phyloP scores from a whole-genome alignment of 257 asterid genomes.

The Nicotiana otophora region DNA sequence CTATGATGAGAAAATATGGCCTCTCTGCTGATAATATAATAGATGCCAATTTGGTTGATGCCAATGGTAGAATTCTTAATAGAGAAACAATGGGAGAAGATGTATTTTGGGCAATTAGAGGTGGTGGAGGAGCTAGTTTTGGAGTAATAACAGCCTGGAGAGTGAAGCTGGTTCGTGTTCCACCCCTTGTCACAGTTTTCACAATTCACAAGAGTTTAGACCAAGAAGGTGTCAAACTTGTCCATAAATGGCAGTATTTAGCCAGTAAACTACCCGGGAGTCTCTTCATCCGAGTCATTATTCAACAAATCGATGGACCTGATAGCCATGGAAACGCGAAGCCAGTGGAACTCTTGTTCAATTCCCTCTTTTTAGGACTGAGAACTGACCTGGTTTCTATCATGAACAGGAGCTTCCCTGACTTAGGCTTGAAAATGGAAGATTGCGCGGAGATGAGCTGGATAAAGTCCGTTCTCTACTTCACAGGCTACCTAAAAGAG shows the following conservation, averaged over 20 bases:
- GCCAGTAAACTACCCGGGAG: slow-evolving; percentile 12
- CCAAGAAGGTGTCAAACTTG: slow-evolving; percentile 5
- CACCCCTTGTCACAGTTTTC: slow-evolving; percentile 17
- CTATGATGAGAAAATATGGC: slow-evolving; percentile 25
- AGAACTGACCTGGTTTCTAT: background rate
- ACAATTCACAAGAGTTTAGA: slow-evolving; percentile 14
- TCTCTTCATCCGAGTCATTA: slow-evolving; percentile 15
- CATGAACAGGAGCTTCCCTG: slow-evolving; percentile 17
- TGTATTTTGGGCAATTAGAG: slow-evolving; percentile 32
- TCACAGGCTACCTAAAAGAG: slow-evolving; percentile 9
- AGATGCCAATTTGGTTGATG: slow-evolving; percentile 22
- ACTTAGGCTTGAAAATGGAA: slow-evolving; percentile 3
- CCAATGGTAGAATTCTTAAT: slow-evolving; percentile 11
- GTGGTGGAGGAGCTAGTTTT: slow-evolving; percentile 31
- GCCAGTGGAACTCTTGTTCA: slow-evolving; percentile 4
- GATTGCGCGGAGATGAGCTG: slow-evolving; percentile 22
- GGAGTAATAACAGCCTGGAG: slow-evolving; percentile 23
- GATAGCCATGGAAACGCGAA: background rate
- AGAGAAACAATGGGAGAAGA: slow-evolving; percentile 20
- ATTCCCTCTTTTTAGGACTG: slow-evolving; percentile 19
- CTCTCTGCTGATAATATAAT: slow-evolving; percentile 22
- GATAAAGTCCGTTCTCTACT: slow-evolving; percentile 21
- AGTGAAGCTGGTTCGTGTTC: slow-evolving; percentile 18
- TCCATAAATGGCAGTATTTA: slow-evolving; percentile 19
- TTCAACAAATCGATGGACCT: slow-evolving; percentile 7